phyloP scores from a whole-genome alignment of 768 basidiomycete species.

The Lentinus tigrinus region DNA sequence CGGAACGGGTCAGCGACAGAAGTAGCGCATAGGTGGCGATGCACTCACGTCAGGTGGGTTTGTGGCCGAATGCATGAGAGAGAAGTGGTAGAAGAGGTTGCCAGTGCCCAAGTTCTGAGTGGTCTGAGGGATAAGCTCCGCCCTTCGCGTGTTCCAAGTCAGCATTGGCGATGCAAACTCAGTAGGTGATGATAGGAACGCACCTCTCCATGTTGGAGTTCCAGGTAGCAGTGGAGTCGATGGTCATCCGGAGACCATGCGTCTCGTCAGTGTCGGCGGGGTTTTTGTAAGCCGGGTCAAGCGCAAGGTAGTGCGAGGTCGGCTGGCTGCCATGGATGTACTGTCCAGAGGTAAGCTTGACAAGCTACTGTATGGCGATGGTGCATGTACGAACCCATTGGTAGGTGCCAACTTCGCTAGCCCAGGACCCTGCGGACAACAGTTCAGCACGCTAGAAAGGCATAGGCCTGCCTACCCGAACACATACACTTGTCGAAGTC shows the following conservation, averaged over 20 bases:
- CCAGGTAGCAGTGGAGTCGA: conserved; percentile 55
- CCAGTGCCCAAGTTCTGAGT: conserved; percentile 55
- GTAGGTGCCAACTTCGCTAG: conserved; percentile 51
- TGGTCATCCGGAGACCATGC: conserved; percentile 52
- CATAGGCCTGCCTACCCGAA: not conserved
- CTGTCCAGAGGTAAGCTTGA: conserved; percentile 9
- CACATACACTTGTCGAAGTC: conserved; percentile 54
- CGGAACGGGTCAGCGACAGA: not conserved
- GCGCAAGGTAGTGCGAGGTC: conserved; percentile 52
- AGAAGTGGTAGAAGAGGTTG: conserved; percentile 64
- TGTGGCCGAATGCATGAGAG: conserved; percentile 45
- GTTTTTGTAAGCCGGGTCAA: conserved; percentile 54
- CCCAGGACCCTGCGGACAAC: conserved; percentile 49
- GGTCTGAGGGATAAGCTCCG: conserved; percentile 40
- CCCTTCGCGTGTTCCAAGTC: conserved; percentile 7
- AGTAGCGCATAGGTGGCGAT: not conserved
- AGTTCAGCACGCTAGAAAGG: not conserved
- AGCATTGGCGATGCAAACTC: not conserved
- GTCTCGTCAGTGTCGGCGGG: conserved; percentile 51
- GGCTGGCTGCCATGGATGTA: conserved; percentile 54
- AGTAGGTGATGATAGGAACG: conserved; percentile 15
- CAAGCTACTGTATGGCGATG: no score
- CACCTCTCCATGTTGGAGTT: conserved; percentile 45
- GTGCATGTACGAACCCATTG: conserved; percentile 45
- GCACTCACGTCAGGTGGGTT: conserved; percentile 50